Conservation (phyloP, 23 red algal genomes). For the Gracilaria domingensis region DNA sequence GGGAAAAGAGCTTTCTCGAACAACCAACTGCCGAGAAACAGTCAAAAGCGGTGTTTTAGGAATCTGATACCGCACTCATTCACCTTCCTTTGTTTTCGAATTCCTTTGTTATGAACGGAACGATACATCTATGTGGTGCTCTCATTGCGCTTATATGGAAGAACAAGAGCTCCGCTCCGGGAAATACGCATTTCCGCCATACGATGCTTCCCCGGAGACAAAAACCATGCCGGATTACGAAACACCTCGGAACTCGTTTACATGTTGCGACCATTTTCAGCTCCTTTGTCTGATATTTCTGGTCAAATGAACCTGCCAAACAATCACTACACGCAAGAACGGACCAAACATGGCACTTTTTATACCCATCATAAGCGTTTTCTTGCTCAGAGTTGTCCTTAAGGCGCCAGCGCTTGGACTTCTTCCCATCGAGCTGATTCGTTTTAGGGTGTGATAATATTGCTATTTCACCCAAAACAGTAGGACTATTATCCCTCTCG, state of each 20-base stretch:
- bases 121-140: slow-evolving; percentile 1
- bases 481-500: background rate
- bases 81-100: slow-evolving; percentile 27
- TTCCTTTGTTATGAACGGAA: background rate
- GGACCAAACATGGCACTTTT: slow-evolving; percentile 30
- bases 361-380: no score
- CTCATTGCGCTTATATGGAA: slow-evolving; percentile 34
- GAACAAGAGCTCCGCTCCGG: slow-evolving; percentile 11
- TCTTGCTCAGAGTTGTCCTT: background rate
- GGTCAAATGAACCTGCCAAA: slow-evolving; percentile 36
- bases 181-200: slow-evolving; percentile 42
- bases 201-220: background rate
- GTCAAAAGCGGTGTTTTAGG: slow-evolving; percentile 34
- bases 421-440: no score
- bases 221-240: background rate
- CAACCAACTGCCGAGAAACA: slow-evolving; percentile 24
- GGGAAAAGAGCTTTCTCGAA: no score
- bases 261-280: background rate
- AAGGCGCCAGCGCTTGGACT: background rate
- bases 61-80: slow-evolving; percentile 56
- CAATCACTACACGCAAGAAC: slow-evolving; percentile 41
- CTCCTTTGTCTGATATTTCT: slow-evolving; percentile 12
- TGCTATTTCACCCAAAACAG: background rate
- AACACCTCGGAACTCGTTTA: slow-evolving; percentile 26
- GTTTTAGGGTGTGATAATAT: background rate